Percentiles rank a stretch among this genome's conserved stretches.
phyloP scores from a whole-genome alignment of 345 rosid species.

The Eucalyptus dawsonii region DNA sequence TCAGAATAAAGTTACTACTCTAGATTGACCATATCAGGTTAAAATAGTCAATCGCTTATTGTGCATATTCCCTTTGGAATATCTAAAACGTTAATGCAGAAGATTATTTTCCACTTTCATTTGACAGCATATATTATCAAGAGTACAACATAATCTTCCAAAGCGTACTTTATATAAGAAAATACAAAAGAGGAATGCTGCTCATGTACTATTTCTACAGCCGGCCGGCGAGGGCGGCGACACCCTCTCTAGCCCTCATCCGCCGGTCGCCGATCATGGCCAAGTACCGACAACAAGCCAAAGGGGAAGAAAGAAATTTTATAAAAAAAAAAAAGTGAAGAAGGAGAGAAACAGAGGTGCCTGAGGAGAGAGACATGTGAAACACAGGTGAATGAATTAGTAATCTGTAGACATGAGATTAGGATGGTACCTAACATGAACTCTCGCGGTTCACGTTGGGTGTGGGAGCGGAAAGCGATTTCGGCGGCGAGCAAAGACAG shows the following conservation, averaged over 20 bases:
- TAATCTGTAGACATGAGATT: no score
- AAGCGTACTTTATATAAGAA: not conserved
- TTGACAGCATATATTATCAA: not conserved
- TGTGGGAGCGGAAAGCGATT: not conserved
- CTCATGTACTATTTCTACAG: not conserved
- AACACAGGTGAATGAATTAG: not conserved
- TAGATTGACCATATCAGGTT: not conserved
- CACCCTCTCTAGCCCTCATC: no score
- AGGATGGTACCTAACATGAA: no score
- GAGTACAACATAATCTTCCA: not conserved
- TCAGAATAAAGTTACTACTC: accelerated
- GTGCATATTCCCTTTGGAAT: not conserved
- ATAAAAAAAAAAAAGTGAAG: no score
- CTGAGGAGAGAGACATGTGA: no score
- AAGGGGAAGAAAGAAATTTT: no score
- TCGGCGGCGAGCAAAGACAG: not conserved
- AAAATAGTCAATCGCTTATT: accelerated
- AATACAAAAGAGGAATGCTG: not conserved
- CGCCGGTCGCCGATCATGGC: no score
- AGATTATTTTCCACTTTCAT: not conserved
- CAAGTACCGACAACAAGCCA: no score
- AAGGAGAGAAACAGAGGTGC: no score
- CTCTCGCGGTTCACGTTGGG: not conserved
- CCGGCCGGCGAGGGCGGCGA: no score
- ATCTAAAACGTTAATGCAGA: no score